These are phyloP conservation scores for Mortierella antarctica DNA, from an alignment of 192 early-diverging fungal genomes.

Conservation along the genomic window DNA sequence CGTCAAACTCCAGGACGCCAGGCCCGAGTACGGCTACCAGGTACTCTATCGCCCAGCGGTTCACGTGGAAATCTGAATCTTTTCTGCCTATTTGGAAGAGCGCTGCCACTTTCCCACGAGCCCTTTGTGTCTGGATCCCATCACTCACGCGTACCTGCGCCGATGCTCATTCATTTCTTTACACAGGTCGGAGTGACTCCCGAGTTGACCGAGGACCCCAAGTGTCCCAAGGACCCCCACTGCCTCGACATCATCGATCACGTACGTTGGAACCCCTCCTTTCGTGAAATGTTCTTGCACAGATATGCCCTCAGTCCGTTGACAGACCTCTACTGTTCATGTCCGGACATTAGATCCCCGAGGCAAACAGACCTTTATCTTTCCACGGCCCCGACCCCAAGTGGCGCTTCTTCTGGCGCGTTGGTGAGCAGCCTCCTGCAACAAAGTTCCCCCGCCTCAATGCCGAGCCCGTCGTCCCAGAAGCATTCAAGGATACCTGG, in stretches of 20 bases:
- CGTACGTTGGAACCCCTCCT: conserved; percentile 14
- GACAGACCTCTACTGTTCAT: not conserved
- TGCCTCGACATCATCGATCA: conserved; percentile 67
- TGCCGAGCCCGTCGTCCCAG: conserved; percentile 71
- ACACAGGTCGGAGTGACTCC: conserved; percentile 68
- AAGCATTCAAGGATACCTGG: conserved; percentile 75
- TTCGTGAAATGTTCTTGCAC: not conserved
- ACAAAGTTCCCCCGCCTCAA: conserved; percentile 73
- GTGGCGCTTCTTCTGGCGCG: conserved; percentile 80
- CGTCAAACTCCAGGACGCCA: conserved; percentile 70
- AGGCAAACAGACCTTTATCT: conserved; percentile 64
- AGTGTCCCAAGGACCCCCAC: conserved; percentile 67
- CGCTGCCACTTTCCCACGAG: too few relatives aligned
- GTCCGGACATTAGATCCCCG: conserved; percentile 53
- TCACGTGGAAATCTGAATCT: not conserved
- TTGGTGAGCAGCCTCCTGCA: conserved; percentile 63
- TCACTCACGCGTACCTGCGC: too few relatives aligned
- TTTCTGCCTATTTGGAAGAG: conserved; percentile 1
- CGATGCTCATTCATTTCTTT: not conserved
- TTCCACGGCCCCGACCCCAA: conserved; percentile 73
- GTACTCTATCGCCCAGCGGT: conserved; percentile 3
- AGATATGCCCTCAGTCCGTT: not conserved
- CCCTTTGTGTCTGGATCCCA: too few relatives aligned
- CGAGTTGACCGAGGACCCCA: conserved; percentile 72
- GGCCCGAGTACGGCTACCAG: conserved; percentile 69